Evolutionary conservation across 208 protist species (phyloP).

Genomic region (Wallacemonas sp.): DNA sequence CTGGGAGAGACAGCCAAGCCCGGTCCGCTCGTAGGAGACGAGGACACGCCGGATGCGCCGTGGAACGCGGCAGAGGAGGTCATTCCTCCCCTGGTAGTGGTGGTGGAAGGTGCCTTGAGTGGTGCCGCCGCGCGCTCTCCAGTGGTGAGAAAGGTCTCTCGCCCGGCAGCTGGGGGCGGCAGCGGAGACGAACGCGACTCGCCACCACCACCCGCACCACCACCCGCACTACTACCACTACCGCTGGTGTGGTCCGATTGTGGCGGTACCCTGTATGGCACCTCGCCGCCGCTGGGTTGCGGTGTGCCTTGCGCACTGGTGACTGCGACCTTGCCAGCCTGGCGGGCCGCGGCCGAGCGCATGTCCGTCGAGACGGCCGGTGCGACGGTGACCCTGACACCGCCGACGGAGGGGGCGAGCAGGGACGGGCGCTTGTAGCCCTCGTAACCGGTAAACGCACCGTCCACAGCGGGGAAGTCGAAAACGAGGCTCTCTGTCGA

Average conservation of each 20-base stretch:
- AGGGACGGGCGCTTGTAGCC: conserved; percentile 20
- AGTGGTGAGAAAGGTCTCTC: no score
- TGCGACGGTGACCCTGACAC: conserved; percentile 8
- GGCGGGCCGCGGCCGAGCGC: no score
- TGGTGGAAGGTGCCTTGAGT: no score
- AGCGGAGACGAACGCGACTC: no score
- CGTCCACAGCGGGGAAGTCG: conserved; percentile 1
- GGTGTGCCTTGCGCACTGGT: no score
- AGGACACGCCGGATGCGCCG: not conserved
- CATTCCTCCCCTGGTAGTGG: not conserved
- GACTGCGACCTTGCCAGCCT: no score
- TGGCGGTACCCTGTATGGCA: not conserved
- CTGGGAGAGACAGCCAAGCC: no score
- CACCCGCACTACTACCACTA: no score
- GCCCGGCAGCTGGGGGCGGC: no score
- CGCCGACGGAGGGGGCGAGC: not conserved
- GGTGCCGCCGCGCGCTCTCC: no score
- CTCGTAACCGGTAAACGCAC: conserved; percentile 30
- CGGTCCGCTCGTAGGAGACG: no score
- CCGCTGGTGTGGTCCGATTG: not conserved
- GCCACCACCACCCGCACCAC: no score
- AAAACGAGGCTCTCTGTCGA: not conserved
- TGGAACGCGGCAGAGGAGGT: not conserved
- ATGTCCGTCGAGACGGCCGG: conserved; percentile 7
- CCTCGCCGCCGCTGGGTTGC: not conserved